phyloP scores from a whole-genome alignment of 2,329 filamentous ascomycete genomes.

The Xylogone sp. region DNA sequence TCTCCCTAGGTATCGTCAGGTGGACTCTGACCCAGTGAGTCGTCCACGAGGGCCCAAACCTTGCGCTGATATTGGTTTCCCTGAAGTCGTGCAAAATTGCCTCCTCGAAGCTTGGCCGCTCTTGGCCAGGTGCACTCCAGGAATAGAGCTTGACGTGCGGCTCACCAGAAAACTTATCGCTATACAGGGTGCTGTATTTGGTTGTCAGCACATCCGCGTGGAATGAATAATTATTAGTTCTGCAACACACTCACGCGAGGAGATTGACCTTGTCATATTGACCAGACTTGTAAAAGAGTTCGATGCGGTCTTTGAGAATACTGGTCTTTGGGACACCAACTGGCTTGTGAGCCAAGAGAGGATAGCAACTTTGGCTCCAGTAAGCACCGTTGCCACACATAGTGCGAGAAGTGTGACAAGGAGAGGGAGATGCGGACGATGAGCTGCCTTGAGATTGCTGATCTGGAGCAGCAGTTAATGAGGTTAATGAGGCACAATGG shows the following conservation, averaged over 20 bases:
- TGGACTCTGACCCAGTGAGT: slow-evolving; percentile 95
- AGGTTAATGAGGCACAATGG: too few relatives aligned
- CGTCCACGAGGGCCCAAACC: slow-evolving; percentile 92
- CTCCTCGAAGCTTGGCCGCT: slow-evolving; percentile 82
- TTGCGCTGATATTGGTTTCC: slow-evolving; percentile 68
- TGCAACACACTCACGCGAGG: slow-evolving; percentile 50
- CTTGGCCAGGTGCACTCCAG: slow-evolving; percentile 76
- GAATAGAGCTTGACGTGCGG: slow-evolving; percentile 80
- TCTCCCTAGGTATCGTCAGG: slow-evolving; percentile 69
- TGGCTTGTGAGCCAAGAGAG: too few relatives aligned
- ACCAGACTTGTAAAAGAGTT: slow-evolving; percentile 73
- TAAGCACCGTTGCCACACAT: too few relatives aligned
- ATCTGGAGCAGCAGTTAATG: too few relatives aligned
- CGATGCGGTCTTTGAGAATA: slow-evolving; percentile 75
- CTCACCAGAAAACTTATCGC: slow-evolving; percentile 61
- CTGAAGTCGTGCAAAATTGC: slow-evolving; percentile 71
- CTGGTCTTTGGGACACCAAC: too few relatives aligned
- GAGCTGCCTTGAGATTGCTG: too few relatives aligned
- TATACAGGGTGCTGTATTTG: slow-evolving; percentile 64
- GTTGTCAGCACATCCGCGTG: slow-evolving; percentile 5
- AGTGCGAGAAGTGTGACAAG: too few relatives aligned
- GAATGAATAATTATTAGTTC: slow-evolving; percentile 6
- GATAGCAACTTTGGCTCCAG: too few relatives aligned
- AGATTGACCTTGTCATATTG: slow-evolving; percentile 77
- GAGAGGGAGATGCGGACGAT: too few relatives aligned